phyloP scores from a whole-genome alignment of 805 yeast species.

The Suhomyces faveliae region DNA sequence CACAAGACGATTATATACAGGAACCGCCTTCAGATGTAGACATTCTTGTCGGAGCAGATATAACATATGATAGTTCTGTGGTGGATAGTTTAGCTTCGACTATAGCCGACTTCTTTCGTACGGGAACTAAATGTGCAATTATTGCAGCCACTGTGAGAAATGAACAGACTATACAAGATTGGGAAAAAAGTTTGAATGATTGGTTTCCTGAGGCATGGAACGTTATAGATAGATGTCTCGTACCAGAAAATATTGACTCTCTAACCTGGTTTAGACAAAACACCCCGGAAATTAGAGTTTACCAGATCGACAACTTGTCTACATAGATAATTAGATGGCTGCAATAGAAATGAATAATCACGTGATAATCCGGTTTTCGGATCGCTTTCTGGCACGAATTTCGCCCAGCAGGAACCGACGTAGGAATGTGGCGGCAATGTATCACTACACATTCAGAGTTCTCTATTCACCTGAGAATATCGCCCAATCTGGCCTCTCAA shows the following conservation, averaged over 20 bases:
- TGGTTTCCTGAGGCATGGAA: conserved; percentile 22
- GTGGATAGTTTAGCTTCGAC: conserved; percentile 56
- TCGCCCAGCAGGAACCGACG: not conserved
- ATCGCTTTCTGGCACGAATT: not conserved
- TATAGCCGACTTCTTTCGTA: conserved; percentile 37
- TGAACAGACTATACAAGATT: conserved; percentile 27
- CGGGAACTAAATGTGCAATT: conserved; percentile 32
- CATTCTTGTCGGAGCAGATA: conserved; percentile 78
- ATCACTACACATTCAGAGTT: not conserved
- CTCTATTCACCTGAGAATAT: not conserved
- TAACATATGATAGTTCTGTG: conserved; percentile 71
- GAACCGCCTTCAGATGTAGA: conserved; percentile 33
- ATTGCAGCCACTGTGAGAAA: conserved; percentile 81
- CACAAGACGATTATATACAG: conserved; percentile 40
- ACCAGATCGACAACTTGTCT: conserved; percentile 14
- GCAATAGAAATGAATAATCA: not conserved
- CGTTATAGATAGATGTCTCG: conserved; percentile 10
- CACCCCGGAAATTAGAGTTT: conserved; percentile 29
- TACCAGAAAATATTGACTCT: conserved; percentile 12
- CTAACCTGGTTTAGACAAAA: conserved; percentile 22
- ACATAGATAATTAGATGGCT: not conserved
- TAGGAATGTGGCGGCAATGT: not conserved
- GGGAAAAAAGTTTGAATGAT: conserved; percentile 27
- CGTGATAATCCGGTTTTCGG: not conserved
- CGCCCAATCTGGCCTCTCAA: not conserved